A percentile compares a stretch with the other conserved stretches of the same genome.
Evolutionary conservation across 148 eudicot genomes (phyloP).

Genomic region (Rhododendron ovatum): DNA sequence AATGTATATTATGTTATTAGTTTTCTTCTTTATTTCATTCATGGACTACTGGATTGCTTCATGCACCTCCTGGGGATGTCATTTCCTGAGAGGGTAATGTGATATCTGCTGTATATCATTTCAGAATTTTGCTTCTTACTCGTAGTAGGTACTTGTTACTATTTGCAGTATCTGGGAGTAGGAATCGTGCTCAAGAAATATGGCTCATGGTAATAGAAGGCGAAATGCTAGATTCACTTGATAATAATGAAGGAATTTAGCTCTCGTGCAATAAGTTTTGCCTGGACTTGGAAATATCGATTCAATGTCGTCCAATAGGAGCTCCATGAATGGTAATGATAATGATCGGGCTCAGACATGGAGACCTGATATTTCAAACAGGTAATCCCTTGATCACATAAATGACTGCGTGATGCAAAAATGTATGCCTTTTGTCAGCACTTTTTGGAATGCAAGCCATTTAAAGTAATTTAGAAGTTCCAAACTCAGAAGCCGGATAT

Average conservation of each 20-base stretch:
- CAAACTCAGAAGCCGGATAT: neutral
- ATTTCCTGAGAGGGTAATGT: neutral
- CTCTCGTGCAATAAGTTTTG: conserved; percentile 18
- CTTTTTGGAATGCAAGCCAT: neutral
- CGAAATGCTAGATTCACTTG: conserved; percentile 17
- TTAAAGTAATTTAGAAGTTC: neutral
- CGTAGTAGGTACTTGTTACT: neutral
- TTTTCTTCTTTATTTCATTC: neutral
- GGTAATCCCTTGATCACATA: conserved; percentile 15
- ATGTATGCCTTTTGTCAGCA: neutral
- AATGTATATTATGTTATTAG: neutral
- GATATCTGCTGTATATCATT: neutral
- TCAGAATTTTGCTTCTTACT: neutral
- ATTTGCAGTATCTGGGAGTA: neutral
- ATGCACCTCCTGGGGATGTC: neutral
- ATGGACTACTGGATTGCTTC: neutral
- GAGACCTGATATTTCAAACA: conserved; percentile 11
- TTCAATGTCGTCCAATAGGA: conserved; percentile 42
- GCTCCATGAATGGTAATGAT: conserved; percentile 22
- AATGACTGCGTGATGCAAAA: neutral
- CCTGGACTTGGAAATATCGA: conserved; percentile 19
- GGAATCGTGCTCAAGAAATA: neutral
- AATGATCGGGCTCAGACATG: conserved; percentile 13
- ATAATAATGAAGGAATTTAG: conserved; percentile 21
- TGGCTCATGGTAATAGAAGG: conserved; percentile 1